Evolutionary conservation across 306 rosid genomes (phyloP).

Genomic region (Cucumis melo): DNA sequence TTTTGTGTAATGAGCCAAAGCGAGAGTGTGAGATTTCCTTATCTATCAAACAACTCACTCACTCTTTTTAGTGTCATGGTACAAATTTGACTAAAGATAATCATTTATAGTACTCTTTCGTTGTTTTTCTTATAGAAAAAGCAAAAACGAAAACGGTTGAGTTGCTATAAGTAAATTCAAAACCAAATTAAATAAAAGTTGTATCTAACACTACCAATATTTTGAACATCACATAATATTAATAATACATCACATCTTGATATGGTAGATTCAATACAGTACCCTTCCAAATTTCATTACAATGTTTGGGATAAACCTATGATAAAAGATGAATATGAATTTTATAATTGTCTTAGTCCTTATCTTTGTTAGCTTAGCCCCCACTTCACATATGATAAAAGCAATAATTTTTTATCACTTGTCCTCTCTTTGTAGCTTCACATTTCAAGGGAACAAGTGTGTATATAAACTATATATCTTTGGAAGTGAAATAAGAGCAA

Average conservation of each 20-base stretch:
- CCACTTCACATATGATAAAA: no score
- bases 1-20: not conserved
- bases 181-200: no score
- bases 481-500: not conserved
- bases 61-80: not conserved
- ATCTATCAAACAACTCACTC: not conserved
- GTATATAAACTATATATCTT: not conserved
- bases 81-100: constrained; percentile 11
- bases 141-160: no score
- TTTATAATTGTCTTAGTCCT: no score
- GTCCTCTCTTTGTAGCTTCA: not conserved
- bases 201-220: not conserved
- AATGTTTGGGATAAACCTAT: no score
- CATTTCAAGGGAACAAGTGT: not conserved
- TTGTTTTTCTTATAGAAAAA: not conserved
- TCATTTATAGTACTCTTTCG: constrained; percentile 17
- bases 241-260: not conserved
- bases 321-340: not conserved
- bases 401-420: no score
- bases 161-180: no score
- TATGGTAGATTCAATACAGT: not conserved
- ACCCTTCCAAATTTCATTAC: not conserved
- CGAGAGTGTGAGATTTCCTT: not conserved
- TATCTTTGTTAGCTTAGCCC: no score
- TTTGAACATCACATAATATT: not conserved